Evolutionary conservation across 768 basidiomycete genomes (phyloP), one percentile per base, ranked within the genome.

Genomic region (Lactarius hengduanensis): DNA sequence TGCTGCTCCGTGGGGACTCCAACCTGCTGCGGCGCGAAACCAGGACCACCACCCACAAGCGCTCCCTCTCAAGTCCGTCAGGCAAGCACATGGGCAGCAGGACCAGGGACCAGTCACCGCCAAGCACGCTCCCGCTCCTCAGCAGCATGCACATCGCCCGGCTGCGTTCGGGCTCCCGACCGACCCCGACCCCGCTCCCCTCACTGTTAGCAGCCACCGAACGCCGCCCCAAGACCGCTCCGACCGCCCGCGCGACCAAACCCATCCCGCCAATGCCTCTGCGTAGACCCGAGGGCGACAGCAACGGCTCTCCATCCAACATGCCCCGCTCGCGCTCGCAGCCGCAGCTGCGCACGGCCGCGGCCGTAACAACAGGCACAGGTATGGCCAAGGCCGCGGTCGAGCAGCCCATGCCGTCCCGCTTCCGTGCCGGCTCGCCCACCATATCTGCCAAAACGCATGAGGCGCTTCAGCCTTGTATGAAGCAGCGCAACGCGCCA

Each of bases 121-220:
- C 57, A 57, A 50, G 22, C 3, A 8, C 64, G 20, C 34, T 16
- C 50, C 50, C 47, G 2, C 56, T 58, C 57, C 57, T 63, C 40
- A 63, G 22, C 40, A 63, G 22, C 22, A 40, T 13, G 18, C 40
- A 45, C 20, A 54, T 62, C 43, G 20, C 58, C 36, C 32, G 4
- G 40, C 57, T 59, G 62, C 61, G 61, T 16, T 63, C 68, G 1
- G 65, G 68, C 34, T 60, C 59, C 10, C 62, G 58, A 30, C 62
- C 59, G 7, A 4, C 32, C 47, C 36, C 54, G 11, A 22, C 38
- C 20, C 50, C 50, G 3, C 20, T 32, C 20, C 16, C 20, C 32
- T 6, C 32, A 32, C 30, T 30, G 30, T 6, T 30, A 9, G 16
- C 41, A 6, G 11, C 50, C 10, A 18, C 26, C 36, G 22, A 20